These are phyloP conservation scores for Fomes fomentarius DNA, from an alignment of 1,284 basidiomycete species.

Conservation along the genomic window DNA sequence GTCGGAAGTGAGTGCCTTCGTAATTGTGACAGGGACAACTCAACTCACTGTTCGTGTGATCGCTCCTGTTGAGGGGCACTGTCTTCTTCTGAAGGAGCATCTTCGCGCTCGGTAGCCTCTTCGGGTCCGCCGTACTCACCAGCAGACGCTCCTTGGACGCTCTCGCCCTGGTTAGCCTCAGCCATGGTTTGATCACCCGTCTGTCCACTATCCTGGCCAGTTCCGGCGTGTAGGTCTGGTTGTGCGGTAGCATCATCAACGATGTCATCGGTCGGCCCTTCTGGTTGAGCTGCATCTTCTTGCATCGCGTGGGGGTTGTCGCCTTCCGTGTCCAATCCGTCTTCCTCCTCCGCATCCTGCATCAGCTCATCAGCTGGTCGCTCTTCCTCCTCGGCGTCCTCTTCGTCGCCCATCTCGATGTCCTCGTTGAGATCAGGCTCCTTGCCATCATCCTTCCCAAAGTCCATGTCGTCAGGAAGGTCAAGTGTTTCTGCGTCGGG, in stretches of 20 bases:
- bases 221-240: constrained; percentile 42
- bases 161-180: constrained; percentile 20
- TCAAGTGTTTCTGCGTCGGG: constrained; percentile 82
- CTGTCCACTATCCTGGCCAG: constrained; percentile 23
- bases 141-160: constrained; percentile 13
- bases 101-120: constrained; percentile 8
- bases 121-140: constrained; percentile 7
- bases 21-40: neutral
- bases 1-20: neutral
- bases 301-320: constrained; percentile 20
- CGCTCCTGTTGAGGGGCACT: constrained; percentile 12
- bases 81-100: neutral
- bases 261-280: constrained; percentile 21
- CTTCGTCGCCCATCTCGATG: constrained; percentile 46
- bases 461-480: constrained; percentile 81
- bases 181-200: constrained; percentile 19
- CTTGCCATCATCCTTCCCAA: constrained; percentile 47
- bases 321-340: constrained; percentile 18
- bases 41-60: constrained; percentile 15
- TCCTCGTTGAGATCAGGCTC: constrained; percentile 41
- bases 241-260: constrained; percentile 38
- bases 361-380: constrained; percentile 12
- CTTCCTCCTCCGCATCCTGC: constrained; percentile 25
- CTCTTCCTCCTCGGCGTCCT: constrained; percentile 39
- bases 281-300: constrained; percentile 22